These are phyloP conservation scores for Macrophomina tecta DNA, from an alignment of 2,329 filamentous ascomycete genomes.

Conservation along the genomic window DNA sequence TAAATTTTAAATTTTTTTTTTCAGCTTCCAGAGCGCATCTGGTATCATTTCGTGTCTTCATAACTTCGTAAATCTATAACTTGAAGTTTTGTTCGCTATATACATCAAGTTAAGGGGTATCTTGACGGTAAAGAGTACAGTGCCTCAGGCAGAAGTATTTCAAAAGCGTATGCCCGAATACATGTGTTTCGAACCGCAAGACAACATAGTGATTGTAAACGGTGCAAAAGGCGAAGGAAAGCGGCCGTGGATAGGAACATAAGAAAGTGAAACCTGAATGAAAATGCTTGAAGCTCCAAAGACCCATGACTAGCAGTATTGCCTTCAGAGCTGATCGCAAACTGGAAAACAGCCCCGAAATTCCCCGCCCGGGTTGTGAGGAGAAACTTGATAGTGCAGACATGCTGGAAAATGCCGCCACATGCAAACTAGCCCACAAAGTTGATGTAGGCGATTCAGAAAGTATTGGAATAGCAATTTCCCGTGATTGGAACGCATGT, in stretches of 20 bases:
- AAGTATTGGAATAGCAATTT: too few species aligned
- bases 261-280: background rate
- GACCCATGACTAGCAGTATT: background rate
- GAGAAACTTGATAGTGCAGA: background rate
- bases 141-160: background rate
- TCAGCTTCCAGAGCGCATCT: background rate
- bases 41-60: background rate
- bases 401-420: background rate
- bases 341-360: too few species aligned
- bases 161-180: too few species aligned
- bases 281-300: background rate
- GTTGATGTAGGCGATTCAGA: background rate
- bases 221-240: too few species aligned
- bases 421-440: background rate
- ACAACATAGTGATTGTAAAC: too few species aligned
- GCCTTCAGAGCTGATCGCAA: background rate
- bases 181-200: too few species aligned
- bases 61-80: conserved; percentile 10
- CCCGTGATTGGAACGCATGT: too few species aligned
- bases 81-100: background rate
- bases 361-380: too few species aligned
- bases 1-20: background rate
- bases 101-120: background rate
- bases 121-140: background rate
- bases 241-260: too few species aligned